These are phyloP conservation scores for Ceraceosorus guamensis DNA, from an alignment of 1,284 basidiomycete genomes.

Conservation along the genomic window DNA sequence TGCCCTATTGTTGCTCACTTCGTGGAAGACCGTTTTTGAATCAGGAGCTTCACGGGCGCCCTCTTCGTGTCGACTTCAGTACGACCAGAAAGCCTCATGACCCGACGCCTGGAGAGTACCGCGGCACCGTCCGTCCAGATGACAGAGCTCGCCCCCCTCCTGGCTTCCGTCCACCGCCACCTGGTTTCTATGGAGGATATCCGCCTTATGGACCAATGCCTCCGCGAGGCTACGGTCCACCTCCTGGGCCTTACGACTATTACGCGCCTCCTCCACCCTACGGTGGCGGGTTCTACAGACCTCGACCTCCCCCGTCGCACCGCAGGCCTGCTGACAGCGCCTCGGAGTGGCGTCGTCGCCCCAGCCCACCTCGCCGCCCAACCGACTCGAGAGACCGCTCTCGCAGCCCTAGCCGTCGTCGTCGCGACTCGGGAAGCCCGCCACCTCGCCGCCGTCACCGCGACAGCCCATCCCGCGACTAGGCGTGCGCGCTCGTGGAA, in stretches of 20 bases:
- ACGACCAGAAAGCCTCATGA: constrained; percentile 87
- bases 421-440: too few relatives aligned
- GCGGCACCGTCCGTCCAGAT: constrained; percentile 37
- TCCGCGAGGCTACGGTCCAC: not conserved
- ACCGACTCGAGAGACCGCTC: too few relatives aligned
- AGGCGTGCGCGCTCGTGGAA: too few relatives aligned
- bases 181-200: not conserved
- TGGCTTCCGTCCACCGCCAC: constrained; percentile 4
- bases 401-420: too few relatives aligned
- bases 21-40: too few relatives aligned
- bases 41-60: constrained; percentile 85
- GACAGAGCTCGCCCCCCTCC: constrained; percentile 12
- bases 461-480: too few relatives aligned
- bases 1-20: too few relatives aligned
- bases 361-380: too few relatives aligned
- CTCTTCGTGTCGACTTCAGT: constrained; percentile 93
- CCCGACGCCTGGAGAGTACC: constrained; percentile 91
- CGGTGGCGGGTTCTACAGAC: not conserved
- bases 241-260: not conserved
- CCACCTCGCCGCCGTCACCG: too few relatives aligned
- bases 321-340: too few relatives aligned
- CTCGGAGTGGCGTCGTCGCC: too few relatives aligned
- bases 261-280: constrained; percentile 9
- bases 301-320: not conserved
- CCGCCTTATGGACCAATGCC: not conserved